Percentiles rank a stretch among this genome's conserved stretches.
These are phyloP conservation scores for Kernera saxatilis DNA, from an alignment of 345 rosid species.

Conservation along the genomic window DNA sequence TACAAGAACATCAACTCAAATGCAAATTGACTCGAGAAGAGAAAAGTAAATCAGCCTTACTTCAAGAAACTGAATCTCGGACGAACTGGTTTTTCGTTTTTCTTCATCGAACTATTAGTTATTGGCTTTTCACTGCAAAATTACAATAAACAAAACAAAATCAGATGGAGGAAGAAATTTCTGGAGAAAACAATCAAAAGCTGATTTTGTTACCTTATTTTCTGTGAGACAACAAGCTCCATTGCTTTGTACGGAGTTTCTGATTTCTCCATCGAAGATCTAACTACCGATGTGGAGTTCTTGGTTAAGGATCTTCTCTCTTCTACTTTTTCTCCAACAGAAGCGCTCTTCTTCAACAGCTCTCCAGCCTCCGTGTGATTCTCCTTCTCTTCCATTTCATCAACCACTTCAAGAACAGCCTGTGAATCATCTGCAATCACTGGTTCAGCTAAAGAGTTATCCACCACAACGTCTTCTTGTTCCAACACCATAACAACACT, in stretches of 20 bases:
- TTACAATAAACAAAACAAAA: neutral
- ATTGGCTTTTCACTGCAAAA: conserved; percentile 8
- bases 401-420: neutral
- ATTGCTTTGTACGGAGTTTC: conserved; percentile 2
- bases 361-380: neutral
- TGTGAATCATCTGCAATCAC: conserved; percentile 1
- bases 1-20: neutral
- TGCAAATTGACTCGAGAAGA: neutral
- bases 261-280: conserved; percentile 5
- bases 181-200: neutral
- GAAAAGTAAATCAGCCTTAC: neutral
- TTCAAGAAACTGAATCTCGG: conserved; percentile 19
- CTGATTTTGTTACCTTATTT: conserved; percentile 16
- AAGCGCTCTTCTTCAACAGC: neutral
- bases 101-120: neutral
- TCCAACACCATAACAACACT: conserved; percentile 12
- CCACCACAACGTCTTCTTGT: neutral
- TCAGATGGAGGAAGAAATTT: neutral
- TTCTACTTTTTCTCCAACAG: conserved; percentile 1
- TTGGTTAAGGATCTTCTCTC: neutral
- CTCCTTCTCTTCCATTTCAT: neutral
- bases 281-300: neutral
- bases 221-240: conserved; percentile 8
- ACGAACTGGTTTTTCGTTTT: neutral
- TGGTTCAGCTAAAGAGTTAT: neutral